Percentiles rank a stretch among this genome's conserved stretches.
phyloP scores from a whole-genome alignment of 2,329 filamentous ascomycete species.

The Penicillium sp. region DNA sequence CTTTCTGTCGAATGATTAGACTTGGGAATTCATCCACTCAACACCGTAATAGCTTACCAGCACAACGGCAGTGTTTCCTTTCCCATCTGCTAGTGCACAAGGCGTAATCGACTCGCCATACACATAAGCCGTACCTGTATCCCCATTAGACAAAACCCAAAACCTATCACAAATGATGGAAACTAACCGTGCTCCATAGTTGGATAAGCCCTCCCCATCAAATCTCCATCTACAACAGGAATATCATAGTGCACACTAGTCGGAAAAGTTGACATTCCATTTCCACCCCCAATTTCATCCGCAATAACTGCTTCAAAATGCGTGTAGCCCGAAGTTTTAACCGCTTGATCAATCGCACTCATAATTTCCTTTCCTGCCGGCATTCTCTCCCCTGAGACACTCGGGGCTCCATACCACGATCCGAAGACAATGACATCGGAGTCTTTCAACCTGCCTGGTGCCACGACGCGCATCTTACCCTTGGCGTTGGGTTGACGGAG shows the following conservation, averaged over 20 bases:
- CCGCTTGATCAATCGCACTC: neutral
- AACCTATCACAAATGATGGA: too few relatives aligned
- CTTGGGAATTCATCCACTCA: neutral
- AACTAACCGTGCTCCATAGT: slow-evolving; percentile 15
- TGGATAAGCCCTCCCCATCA: slow-evolving; percentile 50
- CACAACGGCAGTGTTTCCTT: neutral
- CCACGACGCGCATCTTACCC: neutral
- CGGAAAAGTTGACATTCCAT: slow-evolving; percentile 35
- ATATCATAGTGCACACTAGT: slow-evolving; percentile 33
- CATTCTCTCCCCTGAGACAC: neutral
- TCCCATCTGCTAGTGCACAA: neutral
- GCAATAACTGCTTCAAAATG: neutral
- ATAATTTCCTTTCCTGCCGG: neutral
- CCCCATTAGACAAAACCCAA: neutral
- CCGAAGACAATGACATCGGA: neutral
- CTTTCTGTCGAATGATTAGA: neutral
- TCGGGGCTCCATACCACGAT: neutral
- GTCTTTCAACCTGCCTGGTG: neutral
- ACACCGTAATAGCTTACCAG: neutral
- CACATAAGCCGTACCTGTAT: slow-evolving; percentile 38
- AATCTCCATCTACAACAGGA: slow-evolving; percentile 46
- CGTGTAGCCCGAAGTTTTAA: neutral
- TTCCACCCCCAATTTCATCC: slow-evolving; percentile 34
- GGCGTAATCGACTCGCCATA: slow-evolving; percentile 33
- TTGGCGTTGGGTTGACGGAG: neutral